phyloP scores from a whole-genome alignment of 2,329 filamentous ascomycete genomes.

The Scolecobasidium constrictum region DNA sequence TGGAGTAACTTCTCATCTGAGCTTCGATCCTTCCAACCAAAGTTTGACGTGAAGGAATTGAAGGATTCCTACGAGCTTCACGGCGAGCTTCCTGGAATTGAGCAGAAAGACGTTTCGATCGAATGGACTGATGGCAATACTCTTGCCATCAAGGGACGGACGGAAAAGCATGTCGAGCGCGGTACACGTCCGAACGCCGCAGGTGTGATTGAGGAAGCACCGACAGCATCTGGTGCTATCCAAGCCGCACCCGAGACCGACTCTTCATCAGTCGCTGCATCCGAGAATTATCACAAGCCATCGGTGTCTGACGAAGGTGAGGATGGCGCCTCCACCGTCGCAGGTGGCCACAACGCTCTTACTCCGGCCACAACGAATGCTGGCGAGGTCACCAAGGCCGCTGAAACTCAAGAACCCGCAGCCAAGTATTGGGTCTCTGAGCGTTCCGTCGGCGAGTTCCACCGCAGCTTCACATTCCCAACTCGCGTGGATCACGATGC shows the following conservation, averaged over 20 bases:
- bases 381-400: constrained; percentile 24
- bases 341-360: constrained; percentile 17
- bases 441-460: constrained; percentile 48
- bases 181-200: constrained; percentile 38
- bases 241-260: constrained; percentile 27
- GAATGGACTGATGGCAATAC: constrained; percentile 72
- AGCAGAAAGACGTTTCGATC: constrained; percentile 62
- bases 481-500: constrained; percentile 45
- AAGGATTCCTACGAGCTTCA: constrained; percentile 62
- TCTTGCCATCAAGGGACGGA: constrained; percentile 56
- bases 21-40: constrained; percentile 55
- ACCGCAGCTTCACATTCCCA: constrained; percentile 49
- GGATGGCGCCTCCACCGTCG: constrained; percentile 5
- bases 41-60: constrained; percentile 68
- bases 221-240: neutral
- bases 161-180: constrained; percentile 52
- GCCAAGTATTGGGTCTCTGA: constrained; percentile 59
- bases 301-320: constrained; percentile 10
- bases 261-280: neutral
- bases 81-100: constrained; percentile 67
- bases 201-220: constrained; percentile 22
- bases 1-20: constrained; percentile 15
- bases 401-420: constrained; percentile 25
- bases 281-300: neutral
- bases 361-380: constrained; percentile 15